Evolutionary conservation across 805 yeast genomes (phyloP).

Genomic region (Candida golubevii): DNA sequence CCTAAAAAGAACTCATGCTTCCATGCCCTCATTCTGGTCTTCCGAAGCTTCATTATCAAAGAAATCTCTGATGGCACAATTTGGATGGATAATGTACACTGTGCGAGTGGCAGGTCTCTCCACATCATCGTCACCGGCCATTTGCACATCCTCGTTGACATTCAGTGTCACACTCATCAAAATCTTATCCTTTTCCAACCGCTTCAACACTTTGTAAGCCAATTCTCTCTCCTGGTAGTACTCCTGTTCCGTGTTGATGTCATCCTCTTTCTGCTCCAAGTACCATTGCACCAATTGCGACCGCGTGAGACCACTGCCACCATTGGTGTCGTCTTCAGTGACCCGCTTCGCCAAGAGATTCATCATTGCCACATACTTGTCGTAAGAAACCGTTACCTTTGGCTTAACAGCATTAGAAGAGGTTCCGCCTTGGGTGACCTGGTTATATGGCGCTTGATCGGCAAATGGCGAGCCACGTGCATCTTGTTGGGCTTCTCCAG

Average conservation of each 20-base stretch:
- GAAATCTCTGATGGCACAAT: slow-evolving; percentile 72
- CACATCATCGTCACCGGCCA: slow-evolving; percentile 12
- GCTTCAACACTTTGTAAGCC: slow-evolving; percentile 74
- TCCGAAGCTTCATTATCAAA: slow-evolving; percentile 31
- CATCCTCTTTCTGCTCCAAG: slow-evolving; percentile 66
- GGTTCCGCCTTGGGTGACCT: background rate
- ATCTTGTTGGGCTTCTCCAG: slow-evolving; percentile 9
- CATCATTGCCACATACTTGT: slow-evolving; percentile 81
- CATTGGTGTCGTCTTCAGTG: slow-evolving; percentile 46
- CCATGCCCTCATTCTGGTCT: slow-evolving; percentile 6
- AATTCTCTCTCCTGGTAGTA: slow-evolving; percentile 66
- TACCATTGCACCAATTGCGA: slow-evolving; percentile 77
- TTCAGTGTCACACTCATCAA: slow-evolving; percentile 52
- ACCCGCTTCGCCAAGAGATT: slow-evolving; percentile 66
- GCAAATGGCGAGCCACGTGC: background rate
- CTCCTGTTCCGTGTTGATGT: slow-evolving; percentile 63
- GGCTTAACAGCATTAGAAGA: slow-evolving; percentile 18
- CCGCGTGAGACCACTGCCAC: slow-evolving; percentile 60
- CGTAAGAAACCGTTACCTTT: slow-evolving; percentile 59
- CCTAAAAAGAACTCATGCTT: background rate
- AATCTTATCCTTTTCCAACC: slow-evolving; percentile 80
- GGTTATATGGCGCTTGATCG: background rate
- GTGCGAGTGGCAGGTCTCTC: slow-evolving; percentile 16
- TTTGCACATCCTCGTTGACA: slow-evolving; percentile 27
- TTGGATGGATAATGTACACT: slow-evolving; percentile 62